Evolutionary conservation across 2,329 filamentous ascomycete species (phyloP).

Genomic region (Fusarium sp.): DNA sequence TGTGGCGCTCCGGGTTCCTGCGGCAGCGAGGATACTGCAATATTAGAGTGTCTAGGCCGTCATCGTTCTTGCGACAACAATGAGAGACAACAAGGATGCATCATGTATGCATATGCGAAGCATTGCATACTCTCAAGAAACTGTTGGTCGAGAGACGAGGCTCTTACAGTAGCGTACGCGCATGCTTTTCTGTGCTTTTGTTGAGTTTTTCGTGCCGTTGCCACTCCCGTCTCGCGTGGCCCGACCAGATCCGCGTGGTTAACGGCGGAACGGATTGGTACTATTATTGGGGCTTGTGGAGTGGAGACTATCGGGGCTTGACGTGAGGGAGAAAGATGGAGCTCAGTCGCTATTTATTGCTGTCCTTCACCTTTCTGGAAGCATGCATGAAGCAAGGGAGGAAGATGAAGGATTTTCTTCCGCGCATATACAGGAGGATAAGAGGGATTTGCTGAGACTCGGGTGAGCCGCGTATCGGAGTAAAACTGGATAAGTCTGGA

Average conservation of each 20-base stretch:
- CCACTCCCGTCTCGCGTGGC: constrained; percentile 31
- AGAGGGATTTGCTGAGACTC: constrained; percentile 18
- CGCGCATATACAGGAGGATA: neutral
- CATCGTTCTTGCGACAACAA: constrained; percentile 14
- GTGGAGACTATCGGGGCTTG: constrained; percentile 27
- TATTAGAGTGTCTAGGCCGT: constrained; percentile 2
- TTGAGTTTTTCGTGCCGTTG: neutral
- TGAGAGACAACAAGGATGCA: constrained; percentile 19
- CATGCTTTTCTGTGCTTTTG: constrained; percentile 21
- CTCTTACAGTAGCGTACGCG: constrained; percentile 15
- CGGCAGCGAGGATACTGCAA: constrained; percentile 25
- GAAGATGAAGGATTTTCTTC: constrained; percentile 2
- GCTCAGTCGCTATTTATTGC: neutral
- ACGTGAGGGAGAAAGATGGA: constrained; percentile 28
- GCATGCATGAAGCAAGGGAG: constrained; percentile 29
- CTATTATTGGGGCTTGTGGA: neutral
- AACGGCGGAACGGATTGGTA: constrained; percentile 17
- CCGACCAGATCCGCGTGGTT: constrained; percentile 17
- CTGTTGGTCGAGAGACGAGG: constrained; percentile 9
- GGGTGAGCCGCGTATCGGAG: neutral
- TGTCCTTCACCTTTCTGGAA: constrained; percentile 5
- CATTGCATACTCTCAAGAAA: constrained; percentile 3
- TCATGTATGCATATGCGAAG: constrained; percentile 18
- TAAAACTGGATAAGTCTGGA: neutral
- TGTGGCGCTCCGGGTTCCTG: constrained; percentile 36